Evolutionary conservation across 2,329 filamentous ascomycete genomes (phyloP).

Genomic region (Fusarium sp.): DNA sequence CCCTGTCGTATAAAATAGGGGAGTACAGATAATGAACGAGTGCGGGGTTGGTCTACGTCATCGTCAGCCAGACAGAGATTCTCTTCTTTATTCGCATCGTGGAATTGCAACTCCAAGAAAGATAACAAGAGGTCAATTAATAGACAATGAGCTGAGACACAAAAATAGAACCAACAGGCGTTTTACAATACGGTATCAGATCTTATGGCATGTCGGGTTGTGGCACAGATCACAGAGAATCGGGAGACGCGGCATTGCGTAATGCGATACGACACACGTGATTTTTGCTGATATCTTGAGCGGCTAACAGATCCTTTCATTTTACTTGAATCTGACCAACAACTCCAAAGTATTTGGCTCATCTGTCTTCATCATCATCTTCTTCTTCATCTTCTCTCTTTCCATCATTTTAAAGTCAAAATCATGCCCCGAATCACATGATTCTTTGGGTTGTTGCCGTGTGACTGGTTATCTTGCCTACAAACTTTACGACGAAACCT

Average conservation of each 20-base stretch:
- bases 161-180: neutral
- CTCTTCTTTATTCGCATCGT: neutral
- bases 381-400: neutral
- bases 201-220: neutral
- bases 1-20: conserved; percentile 15
- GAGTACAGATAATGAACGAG: too few relatives aligned
- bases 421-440: neutral
- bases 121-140: neutral
- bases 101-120: neutral
- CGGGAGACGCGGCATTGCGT: conserved; percentile 25
- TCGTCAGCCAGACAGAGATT: neutral
- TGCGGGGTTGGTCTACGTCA: neutral
- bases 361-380: neutral
- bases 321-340: neutral
- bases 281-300: neutral
- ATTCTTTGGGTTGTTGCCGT: neutral
- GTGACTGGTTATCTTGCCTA: neutral
- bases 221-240: neutral
- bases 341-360: neutral
- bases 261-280: conserved; percentile 30
- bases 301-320: conserved; percentile 6
- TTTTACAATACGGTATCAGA: neutral
- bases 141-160: neutral
- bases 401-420: neutral
- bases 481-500: neutral